phyloP scores from a whole-genome alignment of 2,329 filamentous ascomycete species.

The Orbilia quercus region DNA sequence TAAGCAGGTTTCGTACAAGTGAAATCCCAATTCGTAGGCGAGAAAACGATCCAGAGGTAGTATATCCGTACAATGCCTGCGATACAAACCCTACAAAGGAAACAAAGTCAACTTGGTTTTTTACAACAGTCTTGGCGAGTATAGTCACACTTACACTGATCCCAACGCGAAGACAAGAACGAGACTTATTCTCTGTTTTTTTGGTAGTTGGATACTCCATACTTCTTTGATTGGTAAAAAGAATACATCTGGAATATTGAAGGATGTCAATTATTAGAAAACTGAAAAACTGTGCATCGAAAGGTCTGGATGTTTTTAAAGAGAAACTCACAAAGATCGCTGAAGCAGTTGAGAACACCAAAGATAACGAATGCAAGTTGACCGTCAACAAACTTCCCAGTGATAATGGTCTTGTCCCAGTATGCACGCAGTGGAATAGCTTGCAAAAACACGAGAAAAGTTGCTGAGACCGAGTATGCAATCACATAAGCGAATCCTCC shows the following conservation, averaged over 20 bases:
- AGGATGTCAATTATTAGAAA: not conserved
- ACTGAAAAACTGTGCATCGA: not conserved
- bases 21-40: conserved; percentile 45
- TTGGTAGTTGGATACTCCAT: conserved; percentile 52
- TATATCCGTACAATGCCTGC: conserved; percentile 55
- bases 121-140: not conserved
- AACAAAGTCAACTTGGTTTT: conserved; percentile 3
- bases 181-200: conserved; percentile 52
- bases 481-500: conserved; percentile 38
- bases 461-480: conserved; percentile 23
- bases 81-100: conserved; percentile 35
- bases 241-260: conserved; percentile 35
- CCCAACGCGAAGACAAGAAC: conserved; percentile 54
- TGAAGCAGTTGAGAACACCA: conserved; percentile 42
- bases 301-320: not conserved
- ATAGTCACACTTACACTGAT: conserved; percentile 43
- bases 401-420: conserved; percentile 51
- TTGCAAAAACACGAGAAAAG: conserved; percentile 32
- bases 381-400: conserved; percentile 43
- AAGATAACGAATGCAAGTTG: conserved; percentile 34
- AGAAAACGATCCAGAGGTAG: conserved; percentile 53
- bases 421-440: conserved; percentile 45
- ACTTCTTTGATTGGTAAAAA: conserved; percentile 50
- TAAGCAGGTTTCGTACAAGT: conserved; percentile 43
- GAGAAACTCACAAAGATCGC: conserved; percentile 41